phyloP scores from a whole-genome alignment of 2,329 filamentous ascomycete species.

The Paecilomyces dactylethromorphus region DNA sequence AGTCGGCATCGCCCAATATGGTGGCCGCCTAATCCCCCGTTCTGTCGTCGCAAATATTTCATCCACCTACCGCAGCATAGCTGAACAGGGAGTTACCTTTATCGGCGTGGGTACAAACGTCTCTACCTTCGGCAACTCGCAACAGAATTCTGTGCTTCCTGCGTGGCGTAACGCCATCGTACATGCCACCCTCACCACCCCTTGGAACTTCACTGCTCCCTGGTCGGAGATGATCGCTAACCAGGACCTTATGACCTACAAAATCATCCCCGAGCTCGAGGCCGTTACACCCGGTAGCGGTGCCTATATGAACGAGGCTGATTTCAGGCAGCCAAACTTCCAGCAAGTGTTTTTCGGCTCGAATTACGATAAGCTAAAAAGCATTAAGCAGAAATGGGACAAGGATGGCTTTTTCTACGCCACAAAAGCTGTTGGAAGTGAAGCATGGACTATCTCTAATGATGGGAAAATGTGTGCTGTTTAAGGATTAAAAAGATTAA shows the following conservation, averaged over 20 bases:
- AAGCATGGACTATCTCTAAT: conserved; percentile 21
- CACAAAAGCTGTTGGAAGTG: conserved; percentile 32
- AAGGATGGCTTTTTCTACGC: conserved; percentile 36
- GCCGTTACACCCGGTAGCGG: conserved; percentile 32
- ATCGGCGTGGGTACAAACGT: conserved; percentile 35
- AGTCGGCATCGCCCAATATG: conserved; percentile 16
- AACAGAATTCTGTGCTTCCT: conserved; percentile 34
- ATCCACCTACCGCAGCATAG: conserved; percentile 26
- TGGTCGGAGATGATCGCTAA: conserved; percentile 28
- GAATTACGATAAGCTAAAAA: conserved; percentile 30
- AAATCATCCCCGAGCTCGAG: conserved; percentile 32
- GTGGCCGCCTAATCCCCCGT: conserved; percentile 30
- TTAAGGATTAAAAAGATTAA: not conserved
- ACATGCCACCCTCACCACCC: conserved; percentile 28
- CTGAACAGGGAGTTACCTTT: conserved; percentile 24
- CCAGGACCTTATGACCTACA: conserved; percentile 33
- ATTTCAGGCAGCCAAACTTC: conserved; percentile 35
- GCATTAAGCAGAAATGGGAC: conserved; percentile 38
- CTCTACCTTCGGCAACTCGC: conserved; percentile 24
- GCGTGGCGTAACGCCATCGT: conserved; percentile 31
- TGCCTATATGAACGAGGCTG: conserved; percentile 36
- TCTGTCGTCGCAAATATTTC: conserved; percentile 23
- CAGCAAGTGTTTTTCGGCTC: conserved; percentile 36
- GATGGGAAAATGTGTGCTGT: conserved; percentile 4
- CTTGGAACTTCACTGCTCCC: conserved; percentile 33